phyloP scores from a whole-genome alignment of 805 yeast species.

The Schwanniomyces sp. region DNA sequence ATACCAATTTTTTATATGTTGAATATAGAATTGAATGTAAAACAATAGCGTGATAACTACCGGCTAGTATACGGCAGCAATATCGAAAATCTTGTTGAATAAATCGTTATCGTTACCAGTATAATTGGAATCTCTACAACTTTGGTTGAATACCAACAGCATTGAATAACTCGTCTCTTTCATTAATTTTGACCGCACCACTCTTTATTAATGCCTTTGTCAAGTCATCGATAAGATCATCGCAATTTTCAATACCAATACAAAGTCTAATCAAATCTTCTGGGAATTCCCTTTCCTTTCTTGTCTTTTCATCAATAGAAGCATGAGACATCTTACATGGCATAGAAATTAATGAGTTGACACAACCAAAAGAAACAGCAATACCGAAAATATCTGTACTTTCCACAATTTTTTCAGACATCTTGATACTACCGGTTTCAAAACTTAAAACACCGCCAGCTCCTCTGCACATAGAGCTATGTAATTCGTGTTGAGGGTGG shows the following conservation, averaged over 20 bases:
- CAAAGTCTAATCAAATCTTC: conserved; percentile 90
- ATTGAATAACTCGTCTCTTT: conserved; percentile 39
- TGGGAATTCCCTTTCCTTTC: conserved; percentile 87
- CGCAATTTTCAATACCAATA: conserved; percentile 83
- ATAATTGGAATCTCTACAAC: conserved; percentile 8
- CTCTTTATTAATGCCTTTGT: conserved; percentile 66
- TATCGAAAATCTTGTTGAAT: background rate
- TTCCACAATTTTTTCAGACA: conserved; percentile 73
- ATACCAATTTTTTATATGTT: conserved; percentile 1
- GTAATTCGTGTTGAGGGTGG: conserved; percentile 82
- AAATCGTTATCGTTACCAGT: background rate
- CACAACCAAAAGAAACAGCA: conserved; percentile 93
- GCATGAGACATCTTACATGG: conserved; percentile 98
- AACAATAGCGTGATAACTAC: background rate
- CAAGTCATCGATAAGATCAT: conserved; percentile 81
- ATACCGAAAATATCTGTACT: conserved; percentile 77
- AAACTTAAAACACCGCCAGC: conserved; percentile 88
- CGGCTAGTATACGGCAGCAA: background rate
- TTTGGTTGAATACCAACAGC: conserved; percentile 33
- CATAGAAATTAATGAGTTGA: conserved; percentile 86
- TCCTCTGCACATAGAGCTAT: conserved; percentile 74
- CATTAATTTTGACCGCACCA: conserved; percentile 51
- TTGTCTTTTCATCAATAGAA: conserved; percentile 83
- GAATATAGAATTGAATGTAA: conserved; percentile 2
- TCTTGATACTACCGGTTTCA: conserved; percentile 75